Evolutionary conservation across 1,284 basidiomycete genomes (phyloP).

Genomic region (Omphalotus olearius): DNA sequence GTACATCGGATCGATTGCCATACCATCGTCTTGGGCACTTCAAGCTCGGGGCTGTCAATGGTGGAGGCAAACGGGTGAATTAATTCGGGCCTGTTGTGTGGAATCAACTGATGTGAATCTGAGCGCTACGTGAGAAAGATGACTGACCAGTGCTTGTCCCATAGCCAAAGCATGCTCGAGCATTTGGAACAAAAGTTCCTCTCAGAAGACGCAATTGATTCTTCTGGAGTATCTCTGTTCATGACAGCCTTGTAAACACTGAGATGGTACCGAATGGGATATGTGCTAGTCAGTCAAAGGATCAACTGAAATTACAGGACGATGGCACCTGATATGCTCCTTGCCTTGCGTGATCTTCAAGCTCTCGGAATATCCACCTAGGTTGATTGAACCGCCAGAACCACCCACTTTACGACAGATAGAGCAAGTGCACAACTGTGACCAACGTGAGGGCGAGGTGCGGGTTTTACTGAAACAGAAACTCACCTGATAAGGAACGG

Average conservation of each 20-base stretch:
- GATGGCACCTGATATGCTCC: slow-evolving; percentile 42
- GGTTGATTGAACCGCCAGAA: slow-evolving; percentile 53
- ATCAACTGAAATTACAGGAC: slow-evolving; percentile 3
- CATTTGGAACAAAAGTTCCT: slow-evolving; percentile 56
- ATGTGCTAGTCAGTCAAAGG: background rate
- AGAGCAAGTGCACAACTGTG: slow-evolving; percentile 54
- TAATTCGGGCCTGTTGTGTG: slow-evolving; percentile 44
- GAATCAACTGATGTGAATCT: background rate
- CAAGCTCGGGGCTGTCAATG: slow-evolving; percentile 49
- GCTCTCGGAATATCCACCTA: slow-evolving; percentile 44
- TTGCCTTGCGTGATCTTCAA: slow-evolving; percentile 45
- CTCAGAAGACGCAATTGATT: slow-evolving; percentile 45
- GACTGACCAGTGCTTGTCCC: slow-evolving; percentile 44
- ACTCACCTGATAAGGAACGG: slow-evolving; percentile 54
- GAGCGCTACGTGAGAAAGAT: background rate
- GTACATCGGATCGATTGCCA: slow-evolving; percentile 12
- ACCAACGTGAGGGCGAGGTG: background rate
- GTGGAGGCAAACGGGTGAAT: slow-evolving; percentile 61
- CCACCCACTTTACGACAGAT: slow-evolving; percentile 65
- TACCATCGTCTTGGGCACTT: slow-evolving; percentile 45
- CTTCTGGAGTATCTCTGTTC: slow-evolving; percentile 43
- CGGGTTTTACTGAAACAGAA: background rate
- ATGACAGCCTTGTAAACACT: slow-evolving; percentile 56
- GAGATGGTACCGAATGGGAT: background rate
- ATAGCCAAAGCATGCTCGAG: slow-evolving; percentile 60